phyloP scores from a whole-genome alignment of 495 filamentous ascomycete genomes.

The Tuber aestivum region DNA sequence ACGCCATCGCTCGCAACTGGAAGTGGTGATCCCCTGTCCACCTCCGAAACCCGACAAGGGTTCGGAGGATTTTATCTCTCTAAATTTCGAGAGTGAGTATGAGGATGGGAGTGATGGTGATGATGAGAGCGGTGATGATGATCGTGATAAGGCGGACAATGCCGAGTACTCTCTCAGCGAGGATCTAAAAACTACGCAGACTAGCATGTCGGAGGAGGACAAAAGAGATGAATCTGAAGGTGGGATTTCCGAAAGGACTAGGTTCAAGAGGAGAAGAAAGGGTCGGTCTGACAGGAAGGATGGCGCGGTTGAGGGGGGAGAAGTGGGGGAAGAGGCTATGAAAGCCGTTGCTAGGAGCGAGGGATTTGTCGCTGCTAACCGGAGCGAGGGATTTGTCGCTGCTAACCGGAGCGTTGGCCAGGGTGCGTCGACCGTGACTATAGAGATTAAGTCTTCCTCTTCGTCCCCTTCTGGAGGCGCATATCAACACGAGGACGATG shows the following conservation, averaged over 20 bases:
- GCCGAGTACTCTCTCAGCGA: not conserved
- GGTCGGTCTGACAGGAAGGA: not conserved
- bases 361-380: slow-evolving; percentile 12
- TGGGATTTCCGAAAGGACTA: slow-evolving; percentile 25
- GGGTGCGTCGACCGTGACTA: not conserved
- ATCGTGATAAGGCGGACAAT: not conserved
- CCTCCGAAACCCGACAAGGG: not conserved
- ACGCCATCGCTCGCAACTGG: not conserved
- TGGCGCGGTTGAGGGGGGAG: slow-evolving; percentile 9
- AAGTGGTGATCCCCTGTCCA: not conserved
- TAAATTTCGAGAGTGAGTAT: slow-evolving; percentile 26
- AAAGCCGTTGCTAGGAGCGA: slow-evolving; percentile 5
- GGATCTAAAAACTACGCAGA: slow-evolving; percentile 12
- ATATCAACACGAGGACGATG: slow-evolving; percentile 14
- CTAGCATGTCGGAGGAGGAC: slow-evolving; percentile 11
- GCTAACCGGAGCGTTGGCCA: slow-evolving; percentile 3
- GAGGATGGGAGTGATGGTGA: slow-evolving; percentile 7
- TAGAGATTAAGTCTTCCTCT: not conserved
- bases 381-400: slow-evolving; percentile 8
- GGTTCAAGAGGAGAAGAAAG: slow-evolving; percentile 6
- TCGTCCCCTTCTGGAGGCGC: not conserved
- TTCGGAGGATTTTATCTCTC: slow-evolving; percentile 31
- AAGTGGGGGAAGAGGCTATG: slow-evolving; percentile 1
- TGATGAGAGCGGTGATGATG: slow-evolving; percentile 8
- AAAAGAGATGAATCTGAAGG: slow-evolving; percentile 19